phyloP scores from a whole-genome alignment of 2,329 filamentous ascomycete species.

The Calonectria pseudoreteaudii region DNA sequence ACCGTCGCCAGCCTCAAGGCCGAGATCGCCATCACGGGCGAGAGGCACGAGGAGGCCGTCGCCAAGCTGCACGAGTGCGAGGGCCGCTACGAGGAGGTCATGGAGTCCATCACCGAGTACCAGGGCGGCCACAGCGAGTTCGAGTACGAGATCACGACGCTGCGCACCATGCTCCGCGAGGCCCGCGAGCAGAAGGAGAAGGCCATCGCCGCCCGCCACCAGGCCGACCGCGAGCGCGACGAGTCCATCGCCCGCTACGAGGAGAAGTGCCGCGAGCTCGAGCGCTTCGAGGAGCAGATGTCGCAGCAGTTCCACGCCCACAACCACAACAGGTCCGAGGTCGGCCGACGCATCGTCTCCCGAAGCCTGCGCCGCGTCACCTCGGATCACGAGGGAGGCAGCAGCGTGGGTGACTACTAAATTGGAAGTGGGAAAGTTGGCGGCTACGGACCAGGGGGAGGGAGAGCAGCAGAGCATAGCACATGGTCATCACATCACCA shows the following conservation, averaged over 20 bases:
- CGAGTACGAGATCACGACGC: slow-evolving; percentile 1
- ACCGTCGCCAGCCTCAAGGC: neutral
- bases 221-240: neutral
- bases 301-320: neutral
- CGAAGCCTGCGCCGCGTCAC: neutral
- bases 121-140: slow-evolving; percentile 7
- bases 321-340: slow-evolving; percentile 51
- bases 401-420: neutral
- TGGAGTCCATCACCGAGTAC: slow-evolving; percentile 2
- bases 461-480: too few relatives aligned
- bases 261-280: slow-evolving; percentile 3
- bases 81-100: neutral
- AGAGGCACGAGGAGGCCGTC: neutral
- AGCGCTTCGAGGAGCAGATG: slow-evolving; percentile 2
- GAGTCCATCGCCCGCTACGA: neutral
- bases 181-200: slow-evolving; percentile 6
- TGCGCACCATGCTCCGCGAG: slow-evolving; percentile 6
- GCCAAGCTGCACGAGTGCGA: neutral
- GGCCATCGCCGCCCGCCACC: neutral
- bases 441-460: neutral
- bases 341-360: slow-evolving; percentile 63
- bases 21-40: neutral
- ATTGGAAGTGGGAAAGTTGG: neutral
- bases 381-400: neutral
- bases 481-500: too few relatives aligned